phyloP scores from a whole-genome alignment of 345 rosid genomes.

The Turritis glabra region DNA sequence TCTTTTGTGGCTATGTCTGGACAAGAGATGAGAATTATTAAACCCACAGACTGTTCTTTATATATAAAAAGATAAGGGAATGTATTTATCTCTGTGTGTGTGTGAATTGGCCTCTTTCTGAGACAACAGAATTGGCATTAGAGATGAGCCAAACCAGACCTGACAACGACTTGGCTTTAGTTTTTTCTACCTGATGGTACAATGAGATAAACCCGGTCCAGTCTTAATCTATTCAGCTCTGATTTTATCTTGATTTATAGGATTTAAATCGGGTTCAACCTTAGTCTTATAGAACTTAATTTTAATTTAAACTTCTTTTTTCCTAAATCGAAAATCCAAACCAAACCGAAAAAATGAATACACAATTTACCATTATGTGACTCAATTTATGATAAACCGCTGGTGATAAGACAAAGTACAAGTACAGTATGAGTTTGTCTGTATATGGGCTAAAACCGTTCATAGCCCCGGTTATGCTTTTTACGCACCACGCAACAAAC shows the following conservation, averaged over 20 bases:
- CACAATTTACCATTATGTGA: too few species aligned
- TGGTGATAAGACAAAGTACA: too few species aligned
- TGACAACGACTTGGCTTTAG: conserved; percentile 39
- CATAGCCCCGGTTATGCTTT: background rate
- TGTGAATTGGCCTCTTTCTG: conserved; percentile 17
- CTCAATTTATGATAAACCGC: too few species aligned
- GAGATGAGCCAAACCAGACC: conserved; percentile 34
- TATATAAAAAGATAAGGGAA: background rate
- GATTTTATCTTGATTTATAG: background rate
- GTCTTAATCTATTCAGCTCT: background rate
- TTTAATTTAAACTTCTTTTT: too few species aligned
- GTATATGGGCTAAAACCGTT: background rate
- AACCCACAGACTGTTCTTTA: conserved; percentile 14
- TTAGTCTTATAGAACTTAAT: too few species aligned
- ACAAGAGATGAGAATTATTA: conserved; percentile 28
- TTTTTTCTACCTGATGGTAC: conserved; percentile 31
- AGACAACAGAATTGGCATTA: conserved; percentile 20
- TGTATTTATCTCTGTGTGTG: background rate
- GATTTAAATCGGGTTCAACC: conserved; percentile 1
- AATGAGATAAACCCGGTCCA: conserved; percentile 17
- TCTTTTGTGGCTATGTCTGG: conserved; percentile 33
- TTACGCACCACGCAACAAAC: too few species aligned
- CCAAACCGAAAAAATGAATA: too few species aligned
- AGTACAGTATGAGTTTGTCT: background rate
- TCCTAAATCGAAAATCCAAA: too few species aligned